phyloP scores from a whole-genome alignment of 2,329 filamentous ascomycete species.

The Aphanocladium album region DNA sequence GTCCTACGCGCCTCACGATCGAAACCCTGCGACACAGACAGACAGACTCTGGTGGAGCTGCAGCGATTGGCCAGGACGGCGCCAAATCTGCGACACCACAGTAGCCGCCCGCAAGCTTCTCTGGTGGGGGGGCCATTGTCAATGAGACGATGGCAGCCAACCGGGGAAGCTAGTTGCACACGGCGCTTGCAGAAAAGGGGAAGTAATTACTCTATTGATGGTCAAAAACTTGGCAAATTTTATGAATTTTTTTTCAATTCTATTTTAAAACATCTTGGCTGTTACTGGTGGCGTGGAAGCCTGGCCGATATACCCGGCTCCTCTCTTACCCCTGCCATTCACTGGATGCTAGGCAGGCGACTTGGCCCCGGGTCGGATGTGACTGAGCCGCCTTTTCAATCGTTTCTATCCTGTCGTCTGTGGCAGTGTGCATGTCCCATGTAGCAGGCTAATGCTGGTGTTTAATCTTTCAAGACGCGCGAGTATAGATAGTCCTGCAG shows the following conservation, averaged over 20 bases:
- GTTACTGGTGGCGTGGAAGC: neutral
- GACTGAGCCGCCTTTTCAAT: neutral
- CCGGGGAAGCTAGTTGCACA: neutral
- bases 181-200: neutral
- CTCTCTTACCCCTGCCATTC: neutral
- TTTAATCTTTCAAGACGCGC: neutral
- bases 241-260: neutral
- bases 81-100: constrained; percentile 14
- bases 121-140: neutral
- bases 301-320: neutral
- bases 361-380: neutral
- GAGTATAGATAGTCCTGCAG: neutral
- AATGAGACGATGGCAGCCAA: neutral
- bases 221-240: too few relatives aligned
- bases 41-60: constrained; percentile 11
- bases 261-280: neutral
- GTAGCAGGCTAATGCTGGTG: neutral
- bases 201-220: neutral
- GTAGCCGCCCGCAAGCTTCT: neutral
- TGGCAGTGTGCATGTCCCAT: neutral
- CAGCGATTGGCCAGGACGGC: constrained; percentile 23
- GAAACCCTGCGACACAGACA: neutral
- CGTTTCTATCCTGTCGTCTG: neutral
- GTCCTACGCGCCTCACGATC: neutral
- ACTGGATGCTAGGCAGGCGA: neutral